Evolutionary conservation across 1,284 basidiomycete species (phyloP).

Genomic region (Blastosporella zonata): DNA sequence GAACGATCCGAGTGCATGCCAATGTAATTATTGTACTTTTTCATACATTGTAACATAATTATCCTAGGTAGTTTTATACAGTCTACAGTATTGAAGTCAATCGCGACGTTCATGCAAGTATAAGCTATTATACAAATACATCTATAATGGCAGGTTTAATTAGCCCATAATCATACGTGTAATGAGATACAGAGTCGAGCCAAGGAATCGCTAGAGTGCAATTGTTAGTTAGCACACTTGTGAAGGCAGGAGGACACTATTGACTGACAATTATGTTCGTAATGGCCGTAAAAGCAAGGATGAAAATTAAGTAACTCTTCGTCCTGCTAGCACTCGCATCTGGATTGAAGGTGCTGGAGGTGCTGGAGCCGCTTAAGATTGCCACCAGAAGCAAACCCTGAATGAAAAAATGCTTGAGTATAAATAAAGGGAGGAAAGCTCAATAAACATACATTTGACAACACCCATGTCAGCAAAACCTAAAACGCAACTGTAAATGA

Average conservation of each 20-base stretch:
- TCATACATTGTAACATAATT: not conserved
- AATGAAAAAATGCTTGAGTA: too few relatives aligned
- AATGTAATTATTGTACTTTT: constrained; percentile 1
- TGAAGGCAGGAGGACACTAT: not conserved
- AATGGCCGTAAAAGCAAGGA: constrained; percentile 76
- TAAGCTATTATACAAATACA: not conserved
- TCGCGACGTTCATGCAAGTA: not conserved
- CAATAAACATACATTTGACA: constrained; percentile 69
- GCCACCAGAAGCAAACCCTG: constrained; percentile 73
- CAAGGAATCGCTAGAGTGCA: constrained; percentile 39
- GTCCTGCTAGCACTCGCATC: constrained; percentile 52
- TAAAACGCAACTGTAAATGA: constrained; percentile 23
- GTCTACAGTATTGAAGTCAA: constrained; percentile 4
- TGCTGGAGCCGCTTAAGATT: constrained; percentile 69
- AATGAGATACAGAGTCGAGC: constrained; percentile 46
- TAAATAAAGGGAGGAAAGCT: too few relatives aligned
- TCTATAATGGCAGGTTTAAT: constrained; percentile 6
- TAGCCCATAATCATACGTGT: constrained; percentile 44
- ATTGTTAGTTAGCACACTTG: not conserved
- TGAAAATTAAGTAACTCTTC: constrained; percentile 76
- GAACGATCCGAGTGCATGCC: constrained; percentile 1
- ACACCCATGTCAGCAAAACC: constrained; percentile 79
- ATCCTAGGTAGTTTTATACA: not conserved
- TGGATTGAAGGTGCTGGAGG: constrained; percentile 61
- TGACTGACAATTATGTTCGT: constrained; percentile 60